Percentiles rank a stretch among this genome's conserved stretches.
phyloP scores from a whole-genome alignment of 306 rosid species.

The Lathyrus tuberosus region DNA sequence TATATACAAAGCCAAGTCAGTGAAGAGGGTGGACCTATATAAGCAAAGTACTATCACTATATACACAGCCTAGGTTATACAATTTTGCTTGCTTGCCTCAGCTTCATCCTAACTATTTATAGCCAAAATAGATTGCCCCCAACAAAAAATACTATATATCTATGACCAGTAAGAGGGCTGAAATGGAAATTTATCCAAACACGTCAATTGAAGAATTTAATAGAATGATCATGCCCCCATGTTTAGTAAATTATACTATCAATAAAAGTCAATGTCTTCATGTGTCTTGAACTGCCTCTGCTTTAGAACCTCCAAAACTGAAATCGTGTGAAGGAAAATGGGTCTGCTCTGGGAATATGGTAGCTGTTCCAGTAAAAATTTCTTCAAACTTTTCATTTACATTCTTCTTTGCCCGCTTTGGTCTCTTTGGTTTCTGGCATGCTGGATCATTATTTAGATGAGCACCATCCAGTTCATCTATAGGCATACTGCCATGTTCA shows the following conservation, averaged over 20 bases:
- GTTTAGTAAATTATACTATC: background rate
- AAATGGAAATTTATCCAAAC: conserved; percentile 2
- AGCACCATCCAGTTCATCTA: conserved; percentile 54
- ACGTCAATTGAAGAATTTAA: background rate
- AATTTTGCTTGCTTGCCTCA: conserved; percentile 22
- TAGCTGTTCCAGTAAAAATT: conserved; percentile 41
- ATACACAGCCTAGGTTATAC: conserved; percentile 32
- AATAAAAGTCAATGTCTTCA: background rate
- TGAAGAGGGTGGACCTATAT: conserved; percentile 19
- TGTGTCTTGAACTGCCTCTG: conserved; percentile 8
- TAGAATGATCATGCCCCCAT: background rate
- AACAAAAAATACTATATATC: background rate
- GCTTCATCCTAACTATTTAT: conserved; percentile 6
- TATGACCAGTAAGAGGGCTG: conserved; percentile 4
- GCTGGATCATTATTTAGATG: conserved; percentile 44
- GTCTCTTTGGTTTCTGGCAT: conserved; percentile 63
- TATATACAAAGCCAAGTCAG: conserved; percentile 12
- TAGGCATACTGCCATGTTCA: conserved; percentile 36
- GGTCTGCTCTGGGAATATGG: conserved; percentile 43
- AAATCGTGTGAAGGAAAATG: conserved; percentile 26
- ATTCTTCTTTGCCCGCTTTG: conserved; percentile 61
- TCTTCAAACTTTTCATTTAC: conserved; percentile 60
- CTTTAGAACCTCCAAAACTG: conserved; percentile 20
- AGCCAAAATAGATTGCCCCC: conserved; percentile 9
- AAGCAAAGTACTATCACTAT: conserved; percentile 8